Conservation (phyloP, 176 grass and related monocot species). For the Miscanthus lutarioriparius region DNA sequence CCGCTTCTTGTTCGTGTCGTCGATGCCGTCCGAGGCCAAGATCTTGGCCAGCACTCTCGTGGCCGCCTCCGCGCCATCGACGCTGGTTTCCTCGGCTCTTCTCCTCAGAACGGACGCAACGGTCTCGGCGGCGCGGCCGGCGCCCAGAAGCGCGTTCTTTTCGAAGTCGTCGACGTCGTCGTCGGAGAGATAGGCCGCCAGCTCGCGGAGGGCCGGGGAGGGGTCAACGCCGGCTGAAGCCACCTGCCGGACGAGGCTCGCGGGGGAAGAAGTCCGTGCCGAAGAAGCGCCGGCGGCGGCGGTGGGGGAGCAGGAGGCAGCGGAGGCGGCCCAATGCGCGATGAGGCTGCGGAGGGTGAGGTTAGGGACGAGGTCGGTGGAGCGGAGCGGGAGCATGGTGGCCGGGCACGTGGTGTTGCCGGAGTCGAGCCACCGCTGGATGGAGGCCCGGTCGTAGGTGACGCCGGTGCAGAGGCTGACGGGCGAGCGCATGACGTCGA, state of each 20-base stretch:
- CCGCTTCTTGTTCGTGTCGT: conserved; percentile 63
- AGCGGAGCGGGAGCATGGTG: conserved; percentile 71
- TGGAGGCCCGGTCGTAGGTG: conserved; percentile 91
- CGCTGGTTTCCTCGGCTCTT: conserved; percentile 9
- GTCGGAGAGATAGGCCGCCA: conserved; percentile 63
- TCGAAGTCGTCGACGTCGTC: conserved; percentile 82
- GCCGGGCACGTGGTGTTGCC: conserved; percentile 90
- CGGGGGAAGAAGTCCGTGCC: background rate
- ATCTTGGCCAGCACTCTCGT: conserved; percentile 54
- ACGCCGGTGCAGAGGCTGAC: conserved; percentile 96
- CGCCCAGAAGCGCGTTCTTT: conserved; percentile 65
- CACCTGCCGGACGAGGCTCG: conserved; percentile 43
- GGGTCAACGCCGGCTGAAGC: conserved; percentile 40
- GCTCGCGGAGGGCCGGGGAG: conserved; percentile 33
- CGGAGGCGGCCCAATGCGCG: conserved; percentile 62
- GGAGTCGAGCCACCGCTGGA: conserved; percentile 88
- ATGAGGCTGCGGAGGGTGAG: conserved; percentile 83
- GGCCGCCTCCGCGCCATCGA: conserved; percentile 41
- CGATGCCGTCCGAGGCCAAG: conserved; percentile 49
- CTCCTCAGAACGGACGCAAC: conserved; percentile 52
- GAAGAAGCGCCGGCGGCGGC: background rate
- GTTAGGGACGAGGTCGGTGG: conserved; percentile 77
- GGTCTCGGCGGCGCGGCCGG: conserved; percentile 45
- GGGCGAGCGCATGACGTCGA: conserved; percentile 96
- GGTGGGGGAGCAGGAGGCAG: conserved; percentile 40